Evolutionary conservation across 176 grass and related monocot genomes (phyloP).

Genomic region (Raddia distichophylla): DNA sequence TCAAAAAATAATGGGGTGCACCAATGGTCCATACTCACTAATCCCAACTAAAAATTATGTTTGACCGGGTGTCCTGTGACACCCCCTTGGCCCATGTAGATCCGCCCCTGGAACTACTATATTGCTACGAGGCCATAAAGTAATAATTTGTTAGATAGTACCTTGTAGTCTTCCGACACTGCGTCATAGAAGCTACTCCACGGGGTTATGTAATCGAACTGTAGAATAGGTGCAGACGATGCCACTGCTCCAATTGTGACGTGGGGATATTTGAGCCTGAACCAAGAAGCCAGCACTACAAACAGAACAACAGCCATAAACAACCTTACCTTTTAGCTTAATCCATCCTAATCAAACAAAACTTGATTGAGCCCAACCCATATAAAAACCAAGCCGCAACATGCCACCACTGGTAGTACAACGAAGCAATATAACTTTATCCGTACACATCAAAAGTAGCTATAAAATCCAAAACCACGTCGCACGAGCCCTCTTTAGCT

Average conservation of each 20-base stretch:
- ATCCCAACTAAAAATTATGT: no score
- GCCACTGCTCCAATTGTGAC: slow-evolving; percentile 80
- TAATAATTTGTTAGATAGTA: slow-evolving; percentile 18
- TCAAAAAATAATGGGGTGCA: no score
- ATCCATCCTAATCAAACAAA: background rate
- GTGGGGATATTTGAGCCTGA: slow-evolving; percentile 98
- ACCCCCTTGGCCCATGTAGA: no score
- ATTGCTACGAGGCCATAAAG: background rate
- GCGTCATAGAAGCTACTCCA: slow-evolving; percentile 91
- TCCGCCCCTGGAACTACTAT: no score
- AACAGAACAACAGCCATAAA: slow-evolving; percentile 2
- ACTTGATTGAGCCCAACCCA: background rate
- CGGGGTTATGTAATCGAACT: slow-evolving; percentile 77
- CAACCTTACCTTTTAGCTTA: background rate
- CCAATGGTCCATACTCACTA: no score
- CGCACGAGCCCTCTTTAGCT: background rate
- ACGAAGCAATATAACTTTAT: background rate
- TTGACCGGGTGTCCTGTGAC: no score
- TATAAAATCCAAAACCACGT: background rate
- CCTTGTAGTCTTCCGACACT: slow-evolving; percentile 84
- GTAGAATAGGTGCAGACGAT: slow-evolving; percentile 85
- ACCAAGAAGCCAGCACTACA: slow-evolving; percentile 87
- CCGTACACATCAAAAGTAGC: background rate
- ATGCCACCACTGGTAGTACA: background rate
- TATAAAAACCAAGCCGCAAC: no score